Conservation (phyloP, 1,139 yeast species). For the Candida gigantensis region DNA sequence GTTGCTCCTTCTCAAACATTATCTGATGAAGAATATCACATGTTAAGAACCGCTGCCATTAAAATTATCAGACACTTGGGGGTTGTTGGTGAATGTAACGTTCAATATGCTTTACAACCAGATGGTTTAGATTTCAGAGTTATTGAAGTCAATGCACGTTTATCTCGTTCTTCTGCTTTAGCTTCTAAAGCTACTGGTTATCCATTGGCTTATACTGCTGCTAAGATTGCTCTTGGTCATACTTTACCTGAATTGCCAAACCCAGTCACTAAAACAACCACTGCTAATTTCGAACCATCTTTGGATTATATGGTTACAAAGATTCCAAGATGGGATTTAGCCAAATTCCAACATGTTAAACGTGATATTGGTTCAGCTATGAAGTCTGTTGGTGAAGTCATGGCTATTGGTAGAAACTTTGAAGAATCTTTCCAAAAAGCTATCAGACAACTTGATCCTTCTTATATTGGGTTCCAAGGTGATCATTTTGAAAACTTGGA, state of each 20-base stretch:
- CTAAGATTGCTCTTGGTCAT: slow-evolving; percentile 78
- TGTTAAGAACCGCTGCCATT: slow-evolving; percentile 96
- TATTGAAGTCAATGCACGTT: slow-evolving; percentile 95
- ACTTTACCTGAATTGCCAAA: slow-evolving; percentile 94
- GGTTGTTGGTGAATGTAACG: slow-evolving; percentile 98
- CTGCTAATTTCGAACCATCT: slow-evolving; percentile 96
- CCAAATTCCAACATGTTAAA: slow-evolving; percentile 88
- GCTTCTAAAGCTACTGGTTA: slow-evolving; percentile 99
- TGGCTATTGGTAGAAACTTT: slow-evolving; percentile 97
- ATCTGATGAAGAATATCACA: slow-evolving; percentile 95
- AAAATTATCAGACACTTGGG: slow-evolving; percentile 97
- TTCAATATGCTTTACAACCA: slow-evolving; percentile 95
- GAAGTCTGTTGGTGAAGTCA: slow-evolving; percentile 99
- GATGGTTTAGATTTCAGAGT: slow-evolving; percentile 94
- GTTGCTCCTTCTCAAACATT: slow-evolving; percentile 98
- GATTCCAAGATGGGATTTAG: slow-evolving; percentile 98
- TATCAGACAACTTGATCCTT: slow-evolving; percentile 93
- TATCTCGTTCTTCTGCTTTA: slow-evolving; percentile 95
- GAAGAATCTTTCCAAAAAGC: slow-evolving; percentile 99
- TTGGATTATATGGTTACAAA: slow-evolving; percentile 95
- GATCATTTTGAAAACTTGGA: slow-evolving; percentile 30
- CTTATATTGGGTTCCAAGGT: slow-evolving; percentile 81
- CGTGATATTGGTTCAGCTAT: slow-evolving; percentile 58
- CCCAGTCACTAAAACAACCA: slow-evolving; percentile 94
- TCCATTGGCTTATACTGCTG: slow-evolving; percentile 98